Evolutionary conservation across 495 filamentous ascomycete genomes (phyloP), one percentile per base, ranked within the genome.

Genomic region (Aspergillus saccharolyticus): DNA sequence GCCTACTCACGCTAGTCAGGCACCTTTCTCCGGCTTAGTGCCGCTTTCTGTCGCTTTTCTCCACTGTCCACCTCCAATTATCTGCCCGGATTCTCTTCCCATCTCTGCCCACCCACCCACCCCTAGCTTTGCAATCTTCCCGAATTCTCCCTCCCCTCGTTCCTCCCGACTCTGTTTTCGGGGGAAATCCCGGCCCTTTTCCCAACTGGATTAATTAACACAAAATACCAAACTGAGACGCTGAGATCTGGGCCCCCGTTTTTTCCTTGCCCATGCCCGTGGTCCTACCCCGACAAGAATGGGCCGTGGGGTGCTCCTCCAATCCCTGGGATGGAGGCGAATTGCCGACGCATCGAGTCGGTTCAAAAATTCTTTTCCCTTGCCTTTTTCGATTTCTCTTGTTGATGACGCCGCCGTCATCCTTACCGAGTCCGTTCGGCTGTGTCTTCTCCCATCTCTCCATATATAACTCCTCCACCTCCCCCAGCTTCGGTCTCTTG

Each of bases 171-270:
- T 39, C 12, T 39, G 33, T 39, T 39, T 39, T 39, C 33, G 33
- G 33, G 33, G 33, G 2, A 39, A 39, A 28, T 28, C 25, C 25
- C 25, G 25, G 9, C 4, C 9, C 25, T n/a, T n/a, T n/a, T n/a
- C n/a, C n/a, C n/a, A n/a, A n/a, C n/a, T n/a, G n/a, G n/a, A n/a
- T n/a, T n/a, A n/a, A n/a, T n/a, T n/a, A n/a, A n/a, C 5, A 39
- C 2, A 39, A 39, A 39, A 39, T 39, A 39, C 5, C 33, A 39
- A 39, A 39, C 33, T 39, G 25, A 48, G 56, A 53, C 60, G 48
- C 44, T 53, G 54, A 67, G 66, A 74, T 74, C 70, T 64, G 72
- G 70, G 70, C 69, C 70, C 70, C 68, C 66, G 52, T 70, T 66
- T 62, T 63, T 58, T 45, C 44, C 65, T 25, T 16, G 47, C 33